Base-by-base conservation (phyloP, 495 filamentous ascomycete species). In the Lophium mytilinum region DNA sequence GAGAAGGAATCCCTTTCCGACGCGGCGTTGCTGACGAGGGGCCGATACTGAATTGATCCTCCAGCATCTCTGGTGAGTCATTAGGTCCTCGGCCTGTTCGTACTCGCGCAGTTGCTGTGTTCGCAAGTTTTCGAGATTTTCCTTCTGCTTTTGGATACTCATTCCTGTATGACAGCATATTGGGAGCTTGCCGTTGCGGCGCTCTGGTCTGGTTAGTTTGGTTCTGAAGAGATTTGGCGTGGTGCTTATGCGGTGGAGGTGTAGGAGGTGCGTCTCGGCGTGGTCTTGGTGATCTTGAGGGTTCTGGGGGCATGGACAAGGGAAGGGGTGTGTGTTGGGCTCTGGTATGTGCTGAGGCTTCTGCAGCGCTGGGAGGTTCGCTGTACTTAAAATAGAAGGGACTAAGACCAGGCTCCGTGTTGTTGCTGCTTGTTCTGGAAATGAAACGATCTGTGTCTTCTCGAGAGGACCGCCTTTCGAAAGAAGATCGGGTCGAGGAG, bases 81-180 rank as follows among this genome's bases (percentile, higher is more conserved):
- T 33, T 48, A n/a, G 45, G 15, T 3, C 51, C 42, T 11, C 12
- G 46, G 17, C 55, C 52, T 10, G 37, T 52, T 47, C 53, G 47
- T 33, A 53, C 52, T 37, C 53, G 45, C 30, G 56, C 39, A 17
- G 61, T 50, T 17, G 57, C 50, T 41, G 55, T 58, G 21, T 51
- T 35, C 17, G 57, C 56, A 35, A 61, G 35, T 41, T 39, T 15
- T 24, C 41, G 52, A 37, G 50, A 9, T 5, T 61, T 43, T 17
- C 37, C 24, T 17, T 30, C 18, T 8, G 62, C 45, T 10, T 57
- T 58, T 8, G 69, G 66, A 40, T 68, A 72, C 52, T 71, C 70
- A 41, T 69, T 71, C 54, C 70, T 62, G 54, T 71, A 72, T 0
- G 65, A 46, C 14, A 67, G 49, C 3, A 62, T 19, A 11, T 37